Evolutionary conservation across 2,329 filamentous ascomycete species (phyloP), one percentile per base, ranked within the genome.

Genomic region (Torrubiellomyces zombiae): DNA sequence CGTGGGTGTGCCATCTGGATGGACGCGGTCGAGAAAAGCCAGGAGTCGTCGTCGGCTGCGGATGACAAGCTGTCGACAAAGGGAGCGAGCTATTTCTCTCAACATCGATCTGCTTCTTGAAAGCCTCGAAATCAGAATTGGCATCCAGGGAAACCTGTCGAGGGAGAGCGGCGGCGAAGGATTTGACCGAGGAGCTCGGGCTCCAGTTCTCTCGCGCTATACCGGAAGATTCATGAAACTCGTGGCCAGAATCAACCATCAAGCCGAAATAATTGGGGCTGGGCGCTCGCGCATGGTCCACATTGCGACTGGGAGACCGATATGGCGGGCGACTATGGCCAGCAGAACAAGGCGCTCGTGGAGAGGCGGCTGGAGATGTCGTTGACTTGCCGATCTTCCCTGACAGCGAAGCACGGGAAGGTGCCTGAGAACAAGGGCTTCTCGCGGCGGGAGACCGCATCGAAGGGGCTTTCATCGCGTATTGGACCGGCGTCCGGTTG

Each of bases 251-350:
- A 30, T 82, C 73, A 33, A 80, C 55, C 16, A 72, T 58, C 31
- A 91, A 67, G 28, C 78, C 79, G 46, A 93, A 93, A 50, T 93
- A 93, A 46, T 85, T 91, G 9, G 82, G 80, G 44, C 80, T 86
- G 7, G 71, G 55, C 1, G 63, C 53, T 32, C 60, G 56, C 10
- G 42, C 43, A 20, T 59, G 55, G 2, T 40, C 28, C 6, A 13
- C 19, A 5, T 38, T 28, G 20, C 48, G 42, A 14, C 35, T 43
- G 3, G 61, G 58, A 3, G 64, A 63, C 5, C 60, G 43, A 31
- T 55, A 61, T 1, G 66, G 64, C 3, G 66, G 58, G 17, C 60
- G 51, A 13, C 56, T 44, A 41, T 72, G 65, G 34, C 65, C 63
- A 24, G 63, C 62, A 2, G 68, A 66, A 31, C 60, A 56, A 11